phyloP scores from a whole-genome alignment of 2,329 filamentous ascomycete genomes.

The Colletotrichum orchidophilum region DNA sequence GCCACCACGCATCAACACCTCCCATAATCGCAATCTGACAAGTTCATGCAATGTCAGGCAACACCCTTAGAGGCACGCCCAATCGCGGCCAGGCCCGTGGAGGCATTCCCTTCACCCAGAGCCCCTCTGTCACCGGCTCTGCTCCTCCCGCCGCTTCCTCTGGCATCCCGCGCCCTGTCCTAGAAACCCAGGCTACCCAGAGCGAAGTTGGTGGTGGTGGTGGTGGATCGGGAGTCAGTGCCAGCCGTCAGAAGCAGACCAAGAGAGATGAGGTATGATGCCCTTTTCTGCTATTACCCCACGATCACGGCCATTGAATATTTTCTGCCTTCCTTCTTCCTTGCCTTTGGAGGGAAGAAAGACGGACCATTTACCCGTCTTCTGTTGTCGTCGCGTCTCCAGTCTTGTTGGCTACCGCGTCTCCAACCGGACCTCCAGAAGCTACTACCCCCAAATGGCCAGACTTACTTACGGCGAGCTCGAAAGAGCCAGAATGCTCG shows the following conservation, averaged over 20 bases:
- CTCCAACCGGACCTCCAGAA: background rate
- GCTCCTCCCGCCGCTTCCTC: slow-evolving; percentile 54
- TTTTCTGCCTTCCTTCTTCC: background rate
- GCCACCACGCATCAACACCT: slow-evolving; percentile 27
- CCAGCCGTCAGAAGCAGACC: slow-evolving; percentile 93
- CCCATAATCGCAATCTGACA: slow-evolving; percentile 51
- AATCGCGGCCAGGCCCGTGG: slow-evolving; percentile 68
- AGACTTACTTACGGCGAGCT: slow-evolving; percentile 33
- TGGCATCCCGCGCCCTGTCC: slow-evolving; percentile 77
- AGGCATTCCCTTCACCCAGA: slow-evolving; percentile 68
- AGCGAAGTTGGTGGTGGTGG: slow-evolving; percentile 59
- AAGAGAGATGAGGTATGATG: slow-evolving; percentile 94
- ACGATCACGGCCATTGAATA: background rate
- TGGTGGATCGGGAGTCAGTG: slow-evolving; percentile 77
- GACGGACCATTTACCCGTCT: background rate
- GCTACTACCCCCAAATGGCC: slow-evolving; percentile 9
- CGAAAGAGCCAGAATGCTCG: slow-evolving; percentile 28
- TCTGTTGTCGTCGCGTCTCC: background rate
- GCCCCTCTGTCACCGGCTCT: slow-evolving; percentile 49
- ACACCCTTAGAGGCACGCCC: slow-evolving; percentile 76
- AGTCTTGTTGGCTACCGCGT: background rate
- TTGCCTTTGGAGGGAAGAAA: background rate
- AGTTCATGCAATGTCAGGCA: slow-evolving; percentile 60
- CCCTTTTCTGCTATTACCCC: slow-evolving; percentile 11
- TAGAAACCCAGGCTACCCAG: slow-evolving; percentile 65